These are phyloP conservation scores for Hsuehochloa calcarea DNA, from an alignment of 176 grass and related monocot species.

Conservation along the genomic window DNA sequence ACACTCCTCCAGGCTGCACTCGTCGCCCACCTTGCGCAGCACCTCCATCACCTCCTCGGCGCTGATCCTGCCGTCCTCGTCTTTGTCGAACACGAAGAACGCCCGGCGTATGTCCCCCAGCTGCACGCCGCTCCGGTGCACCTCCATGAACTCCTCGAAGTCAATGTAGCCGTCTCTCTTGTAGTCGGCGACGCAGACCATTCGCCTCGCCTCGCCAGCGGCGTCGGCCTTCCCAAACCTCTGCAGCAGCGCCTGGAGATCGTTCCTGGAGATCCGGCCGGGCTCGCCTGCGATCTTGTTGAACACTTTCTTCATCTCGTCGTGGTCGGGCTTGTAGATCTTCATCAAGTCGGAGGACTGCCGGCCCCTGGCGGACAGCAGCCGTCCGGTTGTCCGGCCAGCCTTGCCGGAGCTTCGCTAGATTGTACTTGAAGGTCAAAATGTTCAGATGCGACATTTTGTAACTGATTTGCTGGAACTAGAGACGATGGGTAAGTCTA, in stretches of 20 bases:
- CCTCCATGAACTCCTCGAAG: slow-evolving; percentile 66
- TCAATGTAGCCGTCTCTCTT: slow-evolving; percentile 61
- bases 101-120: slow-evolving; percentile 54
- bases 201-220: slow-evolving; percentile 26
- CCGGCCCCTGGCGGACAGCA: slow-evolving; percentile 34
- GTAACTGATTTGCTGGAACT: neutral
- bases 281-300: slow-evolving; percentile 32
- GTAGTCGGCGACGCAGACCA: slow-evolving; percentile 44
- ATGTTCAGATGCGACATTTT: slow-evolving; percentile 61
- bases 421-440: slow-evolving; percentile 69
- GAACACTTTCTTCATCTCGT: slow-evolving; percentile 72
- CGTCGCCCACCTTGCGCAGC: slow-evolving; percentile 49
- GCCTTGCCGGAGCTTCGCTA: slow-evolving; percentile 45
- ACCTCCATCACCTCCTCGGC: slow-evolving; percentile 51
- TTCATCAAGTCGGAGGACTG: slow-evolving; percentile 50
- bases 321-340: slow-evolving; percentile 43
- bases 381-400: neutral
- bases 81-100: slow-evolving; percentile 61
- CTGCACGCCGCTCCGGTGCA: slow-evolving; percentile 65
- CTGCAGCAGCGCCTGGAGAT: slow-evolving; percentile 39
- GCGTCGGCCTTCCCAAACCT: slow-evolving; percentile 8
- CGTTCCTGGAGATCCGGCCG: slow-evolving; percentile 26
- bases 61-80: slow-evolving; percentile 58
- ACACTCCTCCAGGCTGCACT: slow-evolving; percentile 49
- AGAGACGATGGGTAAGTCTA: neutral